Conservation (phyloP, 257 asterid species). For the Coffea eugenioides region DNA sequence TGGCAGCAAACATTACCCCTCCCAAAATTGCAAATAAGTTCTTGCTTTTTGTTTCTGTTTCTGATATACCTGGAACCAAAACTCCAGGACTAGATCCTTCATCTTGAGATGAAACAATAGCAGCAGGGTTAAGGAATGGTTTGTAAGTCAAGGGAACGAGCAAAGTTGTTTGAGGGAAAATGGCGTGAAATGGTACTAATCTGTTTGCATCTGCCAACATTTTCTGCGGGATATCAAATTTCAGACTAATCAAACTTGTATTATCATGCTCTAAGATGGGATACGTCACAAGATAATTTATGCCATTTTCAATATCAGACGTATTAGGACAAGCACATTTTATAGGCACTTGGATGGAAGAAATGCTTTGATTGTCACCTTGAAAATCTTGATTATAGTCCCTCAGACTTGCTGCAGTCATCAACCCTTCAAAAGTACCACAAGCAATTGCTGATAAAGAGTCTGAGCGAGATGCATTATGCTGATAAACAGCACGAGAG, state of each 20-base stretch:
- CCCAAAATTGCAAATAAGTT: not conserved
- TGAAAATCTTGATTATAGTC: not conserved
- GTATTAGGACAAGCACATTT: conserved; percentile 21
- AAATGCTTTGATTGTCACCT: conserved; percentile 6
- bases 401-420: conserved; percentile 3
- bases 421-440: conserved; percentile 17
- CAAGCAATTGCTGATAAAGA: conserved; percentile 8
- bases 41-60: not conserved
- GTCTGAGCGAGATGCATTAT: not conserved
- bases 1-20: not conserved
- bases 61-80: not conserved
- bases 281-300: conserved; percentile 6
- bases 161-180: conserved; percentile 20
- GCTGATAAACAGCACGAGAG: not conserved
- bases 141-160: conserved; percentile 15
- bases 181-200: conserved; percentile 8
- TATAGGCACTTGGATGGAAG: conserved; percentile 14
- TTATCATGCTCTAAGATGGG: conserved; percentile 14
- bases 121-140: conserved; percentile 1
- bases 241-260: conserved; percentile 3
- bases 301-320: not conserved
- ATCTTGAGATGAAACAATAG: not conserved
- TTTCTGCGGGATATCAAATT: conserved; percentile 6
- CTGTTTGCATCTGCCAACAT: conserved; percentile 1
- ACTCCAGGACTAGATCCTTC: not conserved